Base-by-base conservation (phyloP, 768 basidiomycete genomes). In the Lentinus tigrinus region DNA sequence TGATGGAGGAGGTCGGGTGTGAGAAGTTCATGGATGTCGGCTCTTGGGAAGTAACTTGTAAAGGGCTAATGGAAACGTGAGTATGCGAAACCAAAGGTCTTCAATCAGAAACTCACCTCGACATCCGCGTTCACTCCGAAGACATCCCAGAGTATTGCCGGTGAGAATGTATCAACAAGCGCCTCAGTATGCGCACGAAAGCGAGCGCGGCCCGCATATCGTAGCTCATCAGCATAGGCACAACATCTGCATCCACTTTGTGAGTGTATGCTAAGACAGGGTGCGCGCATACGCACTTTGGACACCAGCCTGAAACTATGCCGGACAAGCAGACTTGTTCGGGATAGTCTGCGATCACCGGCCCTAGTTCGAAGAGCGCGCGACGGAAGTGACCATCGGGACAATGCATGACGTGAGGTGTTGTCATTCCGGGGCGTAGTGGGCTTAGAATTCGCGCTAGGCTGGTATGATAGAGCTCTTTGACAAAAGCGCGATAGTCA, bases 281-380 rank as follows among this genome's bases (percentile, higher is more conserved):
- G 38, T 14, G 38, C 61, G 34, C 34, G n/a, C n/a, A n/a, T n/a
- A n/a, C n/a, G n/a, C n/a, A 70, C 69, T 52, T 58, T n/a, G 70
- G 53, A 56, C 72, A 73, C 71, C 70, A 65, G 2, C 64, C 58
- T 19, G 64, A 56, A 2, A 77, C 72, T 31, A 74, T 60, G 4
- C 66, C 57, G 0, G 69, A 52, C 0, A 74, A 56, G 49, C 56
- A 68, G 0, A 70, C 72, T 53, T 77, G 75, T 54, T 76, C 74
- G 0, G 75, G 75, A 58, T 76, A 75, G 53, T 75, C 72, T 1
- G 73, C 72, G 51, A 76, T 74, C 56, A 69, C 72, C 3, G 74
- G 72, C 0, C 73, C 73, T 23, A 75, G 58, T 9, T 63, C 58
- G 53, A 63, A 76, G 0, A 75, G 65, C 0, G 61, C 68, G 4